phyloP scores from a whole-genome alignment of 1,284 basidiomycete species.

The Fomitiporia mediterranea region DNA sequence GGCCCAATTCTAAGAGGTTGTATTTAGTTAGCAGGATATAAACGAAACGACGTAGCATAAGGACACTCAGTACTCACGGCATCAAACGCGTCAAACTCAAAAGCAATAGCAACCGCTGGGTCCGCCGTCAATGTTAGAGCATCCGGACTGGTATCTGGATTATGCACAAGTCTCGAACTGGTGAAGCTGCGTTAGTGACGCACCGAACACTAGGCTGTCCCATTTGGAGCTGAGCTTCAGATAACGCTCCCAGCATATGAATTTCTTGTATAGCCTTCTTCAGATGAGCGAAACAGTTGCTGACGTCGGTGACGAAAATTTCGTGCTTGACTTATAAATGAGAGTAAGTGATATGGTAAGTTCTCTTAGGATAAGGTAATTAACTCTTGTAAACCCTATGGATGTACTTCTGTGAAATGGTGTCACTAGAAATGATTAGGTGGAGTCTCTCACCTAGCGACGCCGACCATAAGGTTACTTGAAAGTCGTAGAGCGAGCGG shows the following conservation, averaged over 20 bases:
- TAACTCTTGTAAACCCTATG: slow-evolving; percentile 68
- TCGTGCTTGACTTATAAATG: slow-evolving; percentile 68
- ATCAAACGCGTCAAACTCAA: slow-evolving; percentile 66
- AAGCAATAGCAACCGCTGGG: slow-evolving; percentile 44
- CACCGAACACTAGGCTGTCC: slow-evolving; percentile 60
- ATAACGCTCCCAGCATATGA: slow-evolving; percentile 35
- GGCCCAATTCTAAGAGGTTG: slow-evolving; percentile 21
- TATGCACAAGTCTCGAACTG: too few species aligned
- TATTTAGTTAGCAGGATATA: too few species aligned
- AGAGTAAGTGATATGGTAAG: not conserved
- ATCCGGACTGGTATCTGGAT: slow-evolving; percentile 53
- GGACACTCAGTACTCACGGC: slow-evolving; percentile 45
- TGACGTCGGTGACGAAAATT: slow-evolving; percentile 74
- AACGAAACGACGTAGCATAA: too few species aligned
- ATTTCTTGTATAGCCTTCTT: slow-evolving; percentile 71
- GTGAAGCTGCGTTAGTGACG: too few species aligned
- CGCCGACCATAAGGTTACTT: slow-evolving; percentile 83
- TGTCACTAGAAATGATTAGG: slow-evolving; percentile 15
- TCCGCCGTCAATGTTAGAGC: slow-evolving; percentile 56
- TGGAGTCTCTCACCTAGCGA: slow-evolving; percentile 62
- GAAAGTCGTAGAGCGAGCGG: slow-evolving; percentile 81
- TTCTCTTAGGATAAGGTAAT: not conserved
- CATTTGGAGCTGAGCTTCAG: slow-evolving; percentile 59
- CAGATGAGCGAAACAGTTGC: slow-evolving; percentile 64
- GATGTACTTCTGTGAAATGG: slow-evolving; percentile 21